Evolutionary conservation across 2,329 filamentous ascomycete species (phyloP), one percentile per base, ranked within the genome.

Genomic region (Cercospora nicotianae): DNA sequence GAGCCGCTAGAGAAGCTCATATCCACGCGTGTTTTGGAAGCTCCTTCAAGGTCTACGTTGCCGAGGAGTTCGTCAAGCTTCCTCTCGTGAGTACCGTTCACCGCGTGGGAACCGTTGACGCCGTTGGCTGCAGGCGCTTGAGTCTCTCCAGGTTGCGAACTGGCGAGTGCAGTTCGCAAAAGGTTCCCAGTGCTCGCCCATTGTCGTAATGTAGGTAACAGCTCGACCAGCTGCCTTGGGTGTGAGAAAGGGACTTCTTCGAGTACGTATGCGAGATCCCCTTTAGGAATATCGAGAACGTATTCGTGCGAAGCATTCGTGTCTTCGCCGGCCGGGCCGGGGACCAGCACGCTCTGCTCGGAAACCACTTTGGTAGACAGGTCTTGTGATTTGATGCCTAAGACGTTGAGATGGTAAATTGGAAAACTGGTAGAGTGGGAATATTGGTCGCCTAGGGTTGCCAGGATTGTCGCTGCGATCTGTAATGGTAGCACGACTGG

Each of bases 181-280:
- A 95, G 79, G 0, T 83, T 87, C 1, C 87, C 87, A 4, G 92
- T 81, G 71, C 91, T 88, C 0, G 90, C 90, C 75, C 92, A 95
- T 77, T 95, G 92, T 13, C 92, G 85, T 16, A 95, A 81, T 3
- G 85, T 82, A 0, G 92, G 91, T n/a, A 96, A 83, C 75, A 94
- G 87, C 63, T 87, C 85, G 6, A 94, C 81, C 3, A 96, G 81
- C 75, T 96, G 91, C 60, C 88, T 86, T 0, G 92, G 92, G 74
- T 96, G 92, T 2, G 88, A 87, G 75, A 96, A 94, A 0, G 91
- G 88, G 33, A 95, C 82, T 65, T 90, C 87, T 0, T 85, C 86
- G 8, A 96, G 78, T 3, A 84, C 83, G 65, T 89, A 86, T 0
- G 89, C 90, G 72, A 90, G 92, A 8, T 93, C 91, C 2, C 88